Base-by-base conservation (phyloP, 306 rosid genomes). In the Castanea crenata region DNA sequence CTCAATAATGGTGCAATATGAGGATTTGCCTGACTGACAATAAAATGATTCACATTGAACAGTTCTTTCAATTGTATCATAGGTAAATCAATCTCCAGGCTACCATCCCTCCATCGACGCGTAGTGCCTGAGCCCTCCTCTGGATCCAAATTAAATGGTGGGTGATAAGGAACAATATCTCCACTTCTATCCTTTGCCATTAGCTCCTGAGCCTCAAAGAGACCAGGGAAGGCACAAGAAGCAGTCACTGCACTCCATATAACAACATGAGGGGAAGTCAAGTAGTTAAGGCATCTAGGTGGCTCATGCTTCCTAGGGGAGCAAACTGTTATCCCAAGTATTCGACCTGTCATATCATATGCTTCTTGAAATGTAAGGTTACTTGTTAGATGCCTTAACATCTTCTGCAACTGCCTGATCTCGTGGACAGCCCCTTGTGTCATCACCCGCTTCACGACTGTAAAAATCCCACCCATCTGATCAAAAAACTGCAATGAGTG, bases 161-260 rank as follows among this genome's bases (percentile, higher is more conserved):
- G 97, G 68, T 95, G 98, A 78, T 95, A 95, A 71, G 98, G 99
- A 82, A 95, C 90, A 86, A 93, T 88, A 79, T 95, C 96, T 21
- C 99, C 98, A 61, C 92, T 91, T 85, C 99, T 84, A 87, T 95
- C 90, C 91, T 95, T 95, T 51, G 99, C 99, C 99, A 95, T 95
- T 72, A 95, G 87, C 81, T 95, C 99, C 83, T 95, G 99, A 25
- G 99, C 99, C 91, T 95, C 99, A 78, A 91, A 95, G 74, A 95
- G 99, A 68, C 97, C 99, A 20, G 98, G 99, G 74, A 95, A 95
- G 49, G 99, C 99, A 70, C 99, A 95, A 75, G 99, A 95, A 71
- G 99, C 99, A 0, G 97, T 95, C 74, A 95, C 99, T 3, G 99
- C 98, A 82, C 98, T 95, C 99, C 99, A 95, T 88, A 95, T 90